Evolutionary conservation across 371 early-diverging fungal genomes (phyloP), one percentile per base, ranked within the genome.

Genomic region (Chytridiales sp.): DNA sequence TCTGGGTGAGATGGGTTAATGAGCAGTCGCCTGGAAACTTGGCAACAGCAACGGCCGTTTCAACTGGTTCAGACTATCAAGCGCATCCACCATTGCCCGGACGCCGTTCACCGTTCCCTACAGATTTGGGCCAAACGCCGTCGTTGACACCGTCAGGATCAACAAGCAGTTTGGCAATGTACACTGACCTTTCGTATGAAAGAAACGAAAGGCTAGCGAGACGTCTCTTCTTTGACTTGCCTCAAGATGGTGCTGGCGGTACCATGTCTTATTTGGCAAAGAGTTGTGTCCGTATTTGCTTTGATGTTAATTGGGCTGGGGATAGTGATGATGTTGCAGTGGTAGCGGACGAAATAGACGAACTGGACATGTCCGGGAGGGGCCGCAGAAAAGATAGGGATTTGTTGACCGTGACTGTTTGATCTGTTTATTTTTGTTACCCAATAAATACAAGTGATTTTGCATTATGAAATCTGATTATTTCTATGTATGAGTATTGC

Each of bases 141-240:
- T n/a, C n/a, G n/a, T 36, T 21, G 24, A 41, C 34, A 8, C 44
- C 46, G 44, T 54, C 44, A 30, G 27, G 27, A 53, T 34, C 22
- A 46, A 1, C 19, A 24, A 4, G 21, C 47, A 34, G 42, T 34
- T 42, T 31, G 17, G 43, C 22, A 26, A 24, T 42, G 15, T 26
- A 32, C 24, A 21, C 59, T 3, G 71, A 69, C 34, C 36, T 65
- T 11, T 48, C 68, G 6, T 86, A 84, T 61, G 80, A 82, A n/a
- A 67, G 79, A 42, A 83, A 87, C 59, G 86, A 85, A 39, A 70
- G 75, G 0, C 60, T 87, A 47, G 89, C 89, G 4, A 74, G 85
- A 24, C 72, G 83, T 8, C 64, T 90, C 67, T 92, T 92, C 67
- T 92, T 85, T 70, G 91, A 92, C 70, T 62, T 91, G 61, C 87